Evolutionary conservation across 495 filamentous ascomycete species (phyloP).

Genomic region (Aspergillus hancockii): DNA sequence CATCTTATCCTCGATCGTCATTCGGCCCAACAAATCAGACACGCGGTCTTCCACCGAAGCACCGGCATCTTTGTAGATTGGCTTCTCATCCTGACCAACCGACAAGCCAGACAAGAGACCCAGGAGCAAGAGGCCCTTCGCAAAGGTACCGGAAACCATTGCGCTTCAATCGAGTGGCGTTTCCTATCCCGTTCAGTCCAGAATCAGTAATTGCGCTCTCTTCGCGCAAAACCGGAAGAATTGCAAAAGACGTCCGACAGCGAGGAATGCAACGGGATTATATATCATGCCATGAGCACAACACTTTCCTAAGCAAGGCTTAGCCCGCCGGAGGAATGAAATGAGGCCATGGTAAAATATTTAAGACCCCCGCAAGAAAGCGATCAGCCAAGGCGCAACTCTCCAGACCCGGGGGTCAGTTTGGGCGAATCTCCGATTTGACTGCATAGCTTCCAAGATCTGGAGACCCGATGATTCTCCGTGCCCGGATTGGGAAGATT

Average conservation of each 20-base stretch:
- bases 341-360: no score
- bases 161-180: not conserved
- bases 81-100: constrained; percentile 20
- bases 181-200: not conserved
- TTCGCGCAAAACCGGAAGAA: not conserved
- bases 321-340: no score
- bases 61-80: constrained; percentile 62
- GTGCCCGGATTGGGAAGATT: no score
- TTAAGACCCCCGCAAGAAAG: no score
- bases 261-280: not conserved
- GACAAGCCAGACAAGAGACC: constrained; percentile 29
- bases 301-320: no score
- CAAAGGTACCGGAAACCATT: constrained; percentile 30
- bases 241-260: not conserved
- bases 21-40: constrained; percentile 61
- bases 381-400: no score
- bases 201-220: not conserved
- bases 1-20: constrained; percentile 71
- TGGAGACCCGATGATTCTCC: not conserved
- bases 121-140: constrained; percentile 33
- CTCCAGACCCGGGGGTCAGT: no score
- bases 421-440: not conserved
- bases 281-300: not conserved
- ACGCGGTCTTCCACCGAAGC: constrained; percentile 62
- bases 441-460: not conserved